phyloP scores from a whole-genome alignment of 1,284 basidiomycete genomes.

The Inonotus obliquus region DNA sequence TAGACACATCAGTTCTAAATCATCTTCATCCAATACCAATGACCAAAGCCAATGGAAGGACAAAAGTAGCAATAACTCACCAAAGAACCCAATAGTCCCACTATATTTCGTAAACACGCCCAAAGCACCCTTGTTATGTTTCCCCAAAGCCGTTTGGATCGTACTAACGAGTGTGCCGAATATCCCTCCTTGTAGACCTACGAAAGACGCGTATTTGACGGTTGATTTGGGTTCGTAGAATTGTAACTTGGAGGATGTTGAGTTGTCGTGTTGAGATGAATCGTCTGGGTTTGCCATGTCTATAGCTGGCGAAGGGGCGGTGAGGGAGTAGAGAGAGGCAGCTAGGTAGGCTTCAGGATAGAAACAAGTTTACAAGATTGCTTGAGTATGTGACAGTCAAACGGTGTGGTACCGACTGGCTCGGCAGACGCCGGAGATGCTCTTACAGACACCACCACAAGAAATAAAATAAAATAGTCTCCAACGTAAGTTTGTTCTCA shows the following conservation, averaged over 20 bases:
- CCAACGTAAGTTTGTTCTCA: background rate
- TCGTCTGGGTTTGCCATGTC: slow-evolving; percentile 5
- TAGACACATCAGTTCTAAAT: background rate
- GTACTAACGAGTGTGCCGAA: slow-evolving; percentile 78
- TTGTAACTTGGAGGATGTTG: background rate
- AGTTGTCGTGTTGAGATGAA: background rate
- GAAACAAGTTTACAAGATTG: background rate
- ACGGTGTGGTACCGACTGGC: background rate
- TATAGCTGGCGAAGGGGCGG: slow-evolving; percentile 27
- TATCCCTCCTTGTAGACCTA: slow-evolving; percentile 65
- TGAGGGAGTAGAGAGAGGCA: slow-evolving; percentile 38
- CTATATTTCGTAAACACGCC: slow-evolving; percentile 81
- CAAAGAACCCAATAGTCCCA: slow-evolving; percentile 78
- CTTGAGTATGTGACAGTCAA: background rate
- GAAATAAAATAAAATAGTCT: background rate
- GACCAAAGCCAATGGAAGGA: too few species aligned
- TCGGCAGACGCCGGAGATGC: background rate
- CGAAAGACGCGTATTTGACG: slow-evolving; percentile 53
- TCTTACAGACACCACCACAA: too few species aligned
- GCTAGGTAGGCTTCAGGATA: background rate
- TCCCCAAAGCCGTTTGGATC: slow-evolving; percentile 80
- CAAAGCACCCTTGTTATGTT: slow-evolving; percentile 81
- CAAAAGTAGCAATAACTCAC: slow-evolving; percentile 38
- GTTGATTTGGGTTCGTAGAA: slow-evolving; percentile 55
- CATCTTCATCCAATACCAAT: background rate